A percentile compares a stretch with the other conserved stretches of the same genome.
Conservation (phyloP, 345 rosid species). For the Euclidium syriacum region DNA sequence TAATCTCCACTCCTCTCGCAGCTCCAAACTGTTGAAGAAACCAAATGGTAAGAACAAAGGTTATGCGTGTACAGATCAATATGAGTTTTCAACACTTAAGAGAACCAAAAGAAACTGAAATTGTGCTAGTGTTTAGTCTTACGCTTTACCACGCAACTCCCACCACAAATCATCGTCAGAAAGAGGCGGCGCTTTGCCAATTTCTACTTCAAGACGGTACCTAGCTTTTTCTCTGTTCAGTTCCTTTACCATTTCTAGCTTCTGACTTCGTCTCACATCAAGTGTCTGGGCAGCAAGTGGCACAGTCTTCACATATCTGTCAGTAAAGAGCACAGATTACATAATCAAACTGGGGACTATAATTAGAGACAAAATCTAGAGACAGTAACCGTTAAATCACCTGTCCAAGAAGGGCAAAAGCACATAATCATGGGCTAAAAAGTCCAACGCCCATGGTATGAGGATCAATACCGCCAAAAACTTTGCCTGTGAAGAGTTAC, state of each 20-base stretch:
- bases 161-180: conserved; percentile 87
- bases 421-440: conserved; percentile 83
- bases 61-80: background rate
- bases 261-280: conserved; percentile 78
- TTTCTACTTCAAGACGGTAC: conserved; percentile 75
- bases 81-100: background rate
- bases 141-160: conserved; percentile 91
- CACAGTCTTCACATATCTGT: conserved; percentile 85
- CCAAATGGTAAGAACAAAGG: background rate
- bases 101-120: background rate
- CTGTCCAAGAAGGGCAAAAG: conserved; percentile 96
- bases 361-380: background rate
- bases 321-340: background rate
- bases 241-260: conserved; percentile 82
- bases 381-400: conserved; percentile 31
- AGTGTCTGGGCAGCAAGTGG: conserved; percentile 88
- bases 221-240: conserved; percentile 69
- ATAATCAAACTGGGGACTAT: background rate
- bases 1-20: conserved; percentile 80
- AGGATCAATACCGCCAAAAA: conserved; percentile 72
- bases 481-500: conserved; percentile 57
- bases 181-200: conserved; percentile 94
- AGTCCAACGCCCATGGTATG: conserved; percentile 83
- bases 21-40: conserved; percentile 64
- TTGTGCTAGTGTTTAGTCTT: conserved; percentile 35